These are phyloP conservation scores for Cokeromyces recurvatus DNA, from an alignment of 371 early-diverging fungal genomes.

Conservation along the genomic window DNA sequence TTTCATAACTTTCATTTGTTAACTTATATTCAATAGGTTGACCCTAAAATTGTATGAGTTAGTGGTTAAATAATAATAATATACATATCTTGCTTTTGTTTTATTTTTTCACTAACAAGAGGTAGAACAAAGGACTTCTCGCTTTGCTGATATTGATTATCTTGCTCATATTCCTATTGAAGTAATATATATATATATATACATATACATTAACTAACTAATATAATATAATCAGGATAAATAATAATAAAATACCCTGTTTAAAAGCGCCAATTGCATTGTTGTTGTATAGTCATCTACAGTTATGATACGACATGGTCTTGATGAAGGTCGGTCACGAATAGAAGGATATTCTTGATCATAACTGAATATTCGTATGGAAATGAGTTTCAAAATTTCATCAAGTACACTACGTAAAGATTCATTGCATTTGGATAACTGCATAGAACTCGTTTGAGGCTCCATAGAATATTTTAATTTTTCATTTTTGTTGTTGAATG, in stretches of 20 bases:
- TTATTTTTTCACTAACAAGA: too few species aligned
- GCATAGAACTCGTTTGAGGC: too few species aligned
- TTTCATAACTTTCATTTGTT: conserved; percentile 2
- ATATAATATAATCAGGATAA: background rate
- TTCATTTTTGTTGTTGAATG: background rate
- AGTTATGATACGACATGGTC: conserved; percentile 19
- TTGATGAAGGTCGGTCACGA: conserved; percentile 4
- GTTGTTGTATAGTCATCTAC: conserved; percentile 22
- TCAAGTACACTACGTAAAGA: conserved; percentile 8
- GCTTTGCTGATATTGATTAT: too few species aligned
- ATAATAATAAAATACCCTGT: conserved; percentile 3
- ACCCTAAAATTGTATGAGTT: background rate
- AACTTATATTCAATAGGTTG: background rate
- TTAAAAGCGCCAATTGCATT: conserved; percentile 15
- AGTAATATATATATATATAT: background rate
- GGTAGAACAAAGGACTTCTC: too few species aligned
- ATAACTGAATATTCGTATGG: conserved; percentile 14
- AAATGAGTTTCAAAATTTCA: conserved; percentile 20
- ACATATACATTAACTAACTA: too few species aligned
- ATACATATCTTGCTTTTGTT: too few species aligned
- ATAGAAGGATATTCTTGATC: background rate
- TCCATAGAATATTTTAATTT: too few species aligned
- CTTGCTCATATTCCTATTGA: background rate
- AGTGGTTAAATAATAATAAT: background rate
- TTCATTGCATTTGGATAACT: background rate